Evolutionary conservation across 139 green algal species (phyloP), one percentile per base, ranked within the genome.

Genomic region (Coccomyxa sp.): DNA sequence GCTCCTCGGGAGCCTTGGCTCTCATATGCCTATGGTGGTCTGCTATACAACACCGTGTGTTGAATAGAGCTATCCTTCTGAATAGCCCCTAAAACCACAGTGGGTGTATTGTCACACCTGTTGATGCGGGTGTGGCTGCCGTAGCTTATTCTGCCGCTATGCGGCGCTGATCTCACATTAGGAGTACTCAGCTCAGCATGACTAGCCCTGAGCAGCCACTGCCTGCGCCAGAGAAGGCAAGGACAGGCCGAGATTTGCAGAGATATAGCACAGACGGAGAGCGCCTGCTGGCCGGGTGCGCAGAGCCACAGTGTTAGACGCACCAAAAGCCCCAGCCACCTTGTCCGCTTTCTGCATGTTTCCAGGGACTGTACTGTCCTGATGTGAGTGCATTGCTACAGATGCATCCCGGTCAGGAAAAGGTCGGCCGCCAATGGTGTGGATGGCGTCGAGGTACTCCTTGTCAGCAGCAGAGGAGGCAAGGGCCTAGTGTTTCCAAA

Each of bases 401-500:
- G 93, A 35, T 96, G 92, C 78, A 94, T 97, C 35, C 93, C 93
- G 3, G 84, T 97, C 36, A 85, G 87, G 34, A 88, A 89, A 37
- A 84, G 64, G 41, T 24, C 64, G 41, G 35, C 39, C 16, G 68
- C 69, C 27, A 39, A 64, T n/a, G 74, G 74, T 6, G 35, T 73
- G 6, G 82, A 85, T 0, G 75, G 69, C 14, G 84, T 94, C 0
- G 70, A 90, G 68, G 86, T 97, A 22, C 75, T 97, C 69, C 82
- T 97, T 33, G 91, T 98, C 78, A 91, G 83, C 36, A 93, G 87
- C 78, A 80, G 91, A 34, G 82, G 82, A 16, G 90, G 93, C 44
- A 91, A 95, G 68, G 90, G 89, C 33, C 82, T 90, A 16, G 87
- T 96, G 0, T 94, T 98, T 70, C 94, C 94, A 14, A 98, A 98